phyloP scores from a whole-genome alignment of 108 stramenopile species.

The Pseudonitzschia multistriata region DNA sequence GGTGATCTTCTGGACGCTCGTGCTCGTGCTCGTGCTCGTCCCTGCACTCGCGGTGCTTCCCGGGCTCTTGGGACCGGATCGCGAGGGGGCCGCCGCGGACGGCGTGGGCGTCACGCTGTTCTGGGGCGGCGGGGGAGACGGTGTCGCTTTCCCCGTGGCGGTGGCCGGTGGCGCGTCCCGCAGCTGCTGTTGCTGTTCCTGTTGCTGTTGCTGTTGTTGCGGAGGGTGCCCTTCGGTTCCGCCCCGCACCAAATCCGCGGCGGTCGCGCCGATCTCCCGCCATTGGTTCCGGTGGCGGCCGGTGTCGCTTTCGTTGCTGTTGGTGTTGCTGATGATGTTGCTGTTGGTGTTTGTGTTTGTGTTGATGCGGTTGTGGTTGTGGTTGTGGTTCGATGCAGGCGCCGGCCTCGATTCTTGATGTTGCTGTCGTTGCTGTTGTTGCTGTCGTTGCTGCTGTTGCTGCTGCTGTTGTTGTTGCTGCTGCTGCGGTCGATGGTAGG shows the following conservation, averaged over 20 bases:
- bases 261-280: too few species aligned
- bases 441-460: not conserved
- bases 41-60: too few species aligned
- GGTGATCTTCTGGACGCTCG: slow-evolving; percentile 12
- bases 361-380: not conserved
- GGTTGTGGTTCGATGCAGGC: not conserved
- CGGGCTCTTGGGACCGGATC: not conserved
- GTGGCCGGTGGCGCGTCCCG: not conserved
- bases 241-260: too few species aligned
- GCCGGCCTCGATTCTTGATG: not conserved
- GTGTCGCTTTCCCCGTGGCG: not conserved
- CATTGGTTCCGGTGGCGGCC: not conserved
- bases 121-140: not conserved
- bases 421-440: not conserved
- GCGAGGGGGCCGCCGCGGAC: not conserved
- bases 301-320: not conserved
- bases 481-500: slow-evolving; percentile 48
- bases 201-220: slow-evolving; percentile 5
- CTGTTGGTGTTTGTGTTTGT: not conserved
- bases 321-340: not conserved
- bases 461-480: not conserved
- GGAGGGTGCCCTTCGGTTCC: not conserved
- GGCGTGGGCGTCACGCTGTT: too few species aligned
- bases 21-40: not conserved
- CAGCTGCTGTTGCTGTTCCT: not conserved